Evolutionary conservation across 306 rosid genomes (phyloP).

Genomic region (Vicia faba): DNA sequence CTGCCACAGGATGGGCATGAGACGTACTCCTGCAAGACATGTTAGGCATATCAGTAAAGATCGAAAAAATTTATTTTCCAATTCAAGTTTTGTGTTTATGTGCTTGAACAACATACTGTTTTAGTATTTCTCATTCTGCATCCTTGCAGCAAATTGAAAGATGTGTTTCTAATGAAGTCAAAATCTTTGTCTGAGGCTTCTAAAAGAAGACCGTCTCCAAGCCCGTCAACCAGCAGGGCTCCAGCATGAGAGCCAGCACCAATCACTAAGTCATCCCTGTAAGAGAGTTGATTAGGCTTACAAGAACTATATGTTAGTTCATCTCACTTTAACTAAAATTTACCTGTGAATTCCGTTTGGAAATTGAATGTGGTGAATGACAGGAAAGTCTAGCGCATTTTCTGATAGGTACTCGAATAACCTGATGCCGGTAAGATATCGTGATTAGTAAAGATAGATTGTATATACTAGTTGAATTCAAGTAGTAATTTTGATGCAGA

Average conservation of each 20-base stretch:
- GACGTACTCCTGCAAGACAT: constrained; percentile 81
- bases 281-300: constrained; percentile 29
- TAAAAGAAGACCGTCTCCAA: constrained; percentile 88
- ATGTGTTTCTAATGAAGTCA: constrained; percentile 82
- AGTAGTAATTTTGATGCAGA: constrained; percentile 24
- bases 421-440: constrained; percentile 46
- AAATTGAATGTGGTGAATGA: constrained; percentile 90
- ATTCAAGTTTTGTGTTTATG: constrained; percentile 9
- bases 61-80: neutral
- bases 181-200: constrained; percentile 89
- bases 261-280: constrained; percentile 92
- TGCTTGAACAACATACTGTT: constrained; percentile 59
- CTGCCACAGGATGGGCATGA: constrained; percentile 99
- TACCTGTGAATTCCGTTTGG: constrained; percentile 88
- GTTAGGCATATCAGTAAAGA: constrained; percentile 27
- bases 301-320: constrained; percentile 13
- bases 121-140: constrained; percentile 99
- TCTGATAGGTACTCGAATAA: constrained; percentile 80
- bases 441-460: constrained; percentile 24
- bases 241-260: constrained; percentile 91
- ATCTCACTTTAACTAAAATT: constrained; percentile 25
- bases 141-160: constrained; percentile 97
- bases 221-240: constrained; percentile 96
- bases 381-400: constrained; percentile 73
- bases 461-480: constrained; percentile 2